Percentiles rank a stretch among this genome's conserved stretches.
phyloP scores from a whole-genome alignment of 1,284 basidiomycete genomes.

The Ceratobasidium sp. region DNA sequence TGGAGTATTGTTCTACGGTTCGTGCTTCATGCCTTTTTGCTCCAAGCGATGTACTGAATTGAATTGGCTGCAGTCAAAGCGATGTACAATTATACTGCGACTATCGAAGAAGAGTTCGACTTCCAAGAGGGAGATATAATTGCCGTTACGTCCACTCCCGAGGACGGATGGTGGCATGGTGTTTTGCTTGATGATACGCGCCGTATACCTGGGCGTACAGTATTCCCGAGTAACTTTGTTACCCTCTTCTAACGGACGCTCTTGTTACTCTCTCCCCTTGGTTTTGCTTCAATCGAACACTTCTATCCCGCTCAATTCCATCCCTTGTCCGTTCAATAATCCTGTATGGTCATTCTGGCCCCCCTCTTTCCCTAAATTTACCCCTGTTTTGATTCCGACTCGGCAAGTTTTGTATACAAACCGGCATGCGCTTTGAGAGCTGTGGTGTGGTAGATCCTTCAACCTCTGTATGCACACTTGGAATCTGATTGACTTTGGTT shows the following conservation, averaged over 20 bases:
- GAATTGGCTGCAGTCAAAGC: slow-evolving; percentile 75
- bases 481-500: neutral
- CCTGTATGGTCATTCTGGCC: slow-evolving; percentile 1
- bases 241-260: slow-evolving; percentile 65
- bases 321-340: neutral
- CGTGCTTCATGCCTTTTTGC: slow-evolving; percentile 44
- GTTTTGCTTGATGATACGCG: slow-evolving; percentile 86
- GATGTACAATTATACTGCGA: slow-evolving; percentile 89
- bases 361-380: slow-evolving; percentile 2
- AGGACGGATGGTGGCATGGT: slow-evolving; percentile 96
- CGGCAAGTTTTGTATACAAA: slow-evolving; percentile 23
- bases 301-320: no score
- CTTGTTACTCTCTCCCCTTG: neutral
- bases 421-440: slow-evolving; percentile 33
- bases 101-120: slow-evolving; percentile 89
- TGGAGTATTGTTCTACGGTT: slow-evolving; percentile 85
- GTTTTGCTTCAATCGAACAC: slow-evolving; percentile 2
- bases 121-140: slow-evolving; percentile 93
- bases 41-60: neutral
- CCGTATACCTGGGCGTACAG: slow-evolving; percentile 78
- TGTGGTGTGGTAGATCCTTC: neutral
- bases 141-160: slow-evolving; percentile 89
- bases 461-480: slow-evolving; percentile 4
- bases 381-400: slow-evolving; percentile 4
- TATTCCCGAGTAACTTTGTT: slow-evolving; percentile 95